phyloP scores from a whole-genome alignment of 768 basidiomycete species.

The Suillus americanus region DNA sequence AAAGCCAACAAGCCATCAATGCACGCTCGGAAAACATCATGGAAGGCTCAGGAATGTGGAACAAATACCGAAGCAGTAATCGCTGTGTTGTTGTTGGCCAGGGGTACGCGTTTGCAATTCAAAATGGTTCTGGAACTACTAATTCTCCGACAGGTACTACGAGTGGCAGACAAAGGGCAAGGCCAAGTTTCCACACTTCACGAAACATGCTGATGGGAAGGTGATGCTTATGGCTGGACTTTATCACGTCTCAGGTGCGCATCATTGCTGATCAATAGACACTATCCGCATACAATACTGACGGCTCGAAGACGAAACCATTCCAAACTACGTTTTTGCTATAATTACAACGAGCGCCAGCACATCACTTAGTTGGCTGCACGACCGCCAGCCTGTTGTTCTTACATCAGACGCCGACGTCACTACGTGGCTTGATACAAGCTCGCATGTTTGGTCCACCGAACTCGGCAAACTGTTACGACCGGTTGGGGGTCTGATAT shows the following conservation, averaged over 20 bases:
- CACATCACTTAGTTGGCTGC: conserved; percentile 79
- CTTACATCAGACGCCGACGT: conserved; percentile 63
- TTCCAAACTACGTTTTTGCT: conserved; percentile 76
- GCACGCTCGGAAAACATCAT: conserved; percentile 82
- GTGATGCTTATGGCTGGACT: conserved; percentile 88
- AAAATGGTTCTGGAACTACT: neutral
- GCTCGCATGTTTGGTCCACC: conserved; percentile 60
- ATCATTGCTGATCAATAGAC: neutral
- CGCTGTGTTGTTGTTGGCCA: conserved; percentile 84
- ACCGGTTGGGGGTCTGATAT: conserved; percentile 68
- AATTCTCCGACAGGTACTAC: conserved; percentile 64
- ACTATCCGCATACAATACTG: neutral
- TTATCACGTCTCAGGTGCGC: conserved; percentile 50
- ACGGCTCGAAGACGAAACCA: conserved; percentile 43
- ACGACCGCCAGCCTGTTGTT: conserved; percentile 87
- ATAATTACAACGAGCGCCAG: conserved; percentile 84
- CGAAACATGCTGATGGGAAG: conserved; percentile 58
- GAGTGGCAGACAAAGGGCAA: conserved; percentile 92
- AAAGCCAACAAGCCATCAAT: conserved; percentile 81
- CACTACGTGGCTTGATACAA: conserved; percentile 78
- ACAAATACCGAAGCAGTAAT: conserved; percentile 72
- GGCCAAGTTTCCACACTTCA: conserved; percentile 79
- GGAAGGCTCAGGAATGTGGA: conserved; percentile 84
- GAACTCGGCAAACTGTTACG: conserved; percentile 59
- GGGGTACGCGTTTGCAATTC: conserved; percentile 44